Conservation (phyloP, 2,329 filamentous ascomycete genomes). For the Verticillium tricorpus region DNA sequence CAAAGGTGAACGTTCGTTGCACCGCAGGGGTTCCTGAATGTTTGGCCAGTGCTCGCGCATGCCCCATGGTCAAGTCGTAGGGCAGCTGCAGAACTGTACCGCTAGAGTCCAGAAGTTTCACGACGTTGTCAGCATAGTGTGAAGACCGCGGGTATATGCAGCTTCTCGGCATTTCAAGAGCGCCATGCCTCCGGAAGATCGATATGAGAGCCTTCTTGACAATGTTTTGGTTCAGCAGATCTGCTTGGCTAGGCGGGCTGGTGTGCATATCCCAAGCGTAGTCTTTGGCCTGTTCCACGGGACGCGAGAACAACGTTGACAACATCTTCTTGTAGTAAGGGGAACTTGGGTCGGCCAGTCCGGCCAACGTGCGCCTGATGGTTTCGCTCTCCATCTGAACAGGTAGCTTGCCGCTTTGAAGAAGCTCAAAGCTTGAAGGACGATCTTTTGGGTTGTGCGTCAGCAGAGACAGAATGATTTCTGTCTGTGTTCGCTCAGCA, state of each 20-base stretch:
- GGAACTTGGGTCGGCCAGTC: constrained; percentile 75
- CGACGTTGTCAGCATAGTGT: constrained; percentile 70
- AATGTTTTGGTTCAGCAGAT: constrained; percentile 66
- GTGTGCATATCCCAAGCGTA: constrained; percentile 70
- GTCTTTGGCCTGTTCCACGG: constrained; percentile 75
- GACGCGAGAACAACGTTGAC: constrained; percentile 74
- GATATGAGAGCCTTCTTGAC: constrained; percentile 70
- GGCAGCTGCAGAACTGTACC: constrained; percentile 92
- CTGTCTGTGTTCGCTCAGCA: constrained; percentile 66
- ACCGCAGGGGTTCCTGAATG: constrained; percentile 55
- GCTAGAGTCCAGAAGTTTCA: constrained; percentile 74
- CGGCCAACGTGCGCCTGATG: constrained; percentile 76
- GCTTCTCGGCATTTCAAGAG: constrained; percentile 72
- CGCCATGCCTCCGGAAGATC: constrained; percentile 86
- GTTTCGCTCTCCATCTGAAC: constrained; percentile 91
- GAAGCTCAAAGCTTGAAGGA: constrained; percentile 75
- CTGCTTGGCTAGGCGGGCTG: constrained; percentile 46
- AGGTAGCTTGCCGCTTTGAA: constrained; percentile 82
- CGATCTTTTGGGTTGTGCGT: constrained; percentile 78
- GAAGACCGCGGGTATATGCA: constrained; percentile 76
- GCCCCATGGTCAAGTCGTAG: constrained; percentile 84
- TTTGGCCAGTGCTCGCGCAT: constrained; percentile 79
- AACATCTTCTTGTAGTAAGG: constrained; percentile 89
- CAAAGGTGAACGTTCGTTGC: constrained; percentile 81
- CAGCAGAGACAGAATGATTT: constrained; percentile 75